Conservation (phyloP, 2,329 filamentous ascomycete genomes). For the Corniculantispora saksenae region DNA sequence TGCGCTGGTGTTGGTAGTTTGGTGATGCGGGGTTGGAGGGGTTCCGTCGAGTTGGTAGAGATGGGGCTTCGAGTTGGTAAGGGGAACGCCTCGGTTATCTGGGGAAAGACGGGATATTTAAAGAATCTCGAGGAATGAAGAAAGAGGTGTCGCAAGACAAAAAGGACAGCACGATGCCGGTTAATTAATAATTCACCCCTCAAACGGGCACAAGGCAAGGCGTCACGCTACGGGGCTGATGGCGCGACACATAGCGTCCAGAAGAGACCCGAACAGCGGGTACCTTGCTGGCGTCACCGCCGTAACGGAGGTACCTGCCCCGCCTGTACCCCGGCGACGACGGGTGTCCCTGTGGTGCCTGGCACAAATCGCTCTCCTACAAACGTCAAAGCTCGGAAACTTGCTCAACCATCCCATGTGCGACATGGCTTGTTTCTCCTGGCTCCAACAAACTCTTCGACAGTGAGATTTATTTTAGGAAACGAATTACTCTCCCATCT, state of each 20-base stretch:
- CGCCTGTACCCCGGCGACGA: constrained; percentile 1
- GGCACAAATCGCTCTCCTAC: constrained; percentile 6
- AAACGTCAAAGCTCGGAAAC: constrained; percentile 18
- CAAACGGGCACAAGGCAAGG: constrained; percentile 7
- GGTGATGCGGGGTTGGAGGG: constrained; percentile 15
- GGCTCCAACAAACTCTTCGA: neutral
- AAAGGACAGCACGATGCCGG: neutral
- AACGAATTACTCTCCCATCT: neutral
- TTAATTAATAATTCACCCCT: constrained; percentile 16
- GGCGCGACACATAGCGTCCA: constrained; percentile 10
- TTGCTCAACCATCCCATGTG: constrained; percentile 12
- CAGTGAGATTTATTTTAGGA: neutral
- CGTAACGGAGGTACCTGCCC: neutral
- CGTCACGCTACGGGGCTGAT: constrained; percentile 14
- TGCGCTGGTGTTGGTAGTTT: constrained; percentile 58
- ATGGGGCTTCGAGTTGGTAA: neutral
- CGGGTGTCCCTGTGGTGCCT: constrained; percentile 9
- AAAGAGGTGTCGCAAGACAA: neutral
- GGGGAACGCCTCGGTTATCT: neutral
- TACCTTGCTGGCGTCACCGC: neutral
- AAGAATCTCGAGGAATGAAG: neutral
- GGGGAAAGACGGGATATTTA: no score
- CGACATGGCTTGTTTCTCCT: constrained; percentile 16
- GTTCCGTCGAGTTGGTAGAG: neutral
- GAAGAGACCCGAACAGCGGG: neutral